phyloP scores from a whole-genome alignment of 176 grass and related monocot genomes.

The Oryza nivara region DNA sequence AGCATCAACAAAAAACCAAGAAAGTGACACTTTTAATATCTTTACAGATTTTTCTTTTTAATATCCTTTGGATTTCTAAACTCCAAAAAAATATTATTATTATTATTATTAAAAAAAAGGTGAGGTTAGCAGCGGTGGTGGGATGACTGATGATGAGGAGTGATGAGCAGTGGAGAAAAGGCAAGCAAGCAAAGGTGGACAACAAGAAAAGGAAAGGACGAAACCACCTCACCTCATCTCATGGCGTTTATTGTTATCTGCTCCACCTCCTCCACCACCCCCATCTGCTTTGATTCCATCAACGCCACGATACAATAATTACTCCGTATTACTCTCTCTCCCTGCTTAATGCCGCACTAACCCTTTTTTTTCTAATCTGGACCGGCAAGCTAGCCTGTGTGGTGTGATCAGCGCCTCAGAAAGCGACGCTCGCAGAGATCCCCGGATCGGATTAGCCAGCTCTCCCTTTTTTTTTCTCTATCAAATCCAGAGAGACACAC shows the following conservation, averaged over 20 bases:
- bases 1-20: neutral
- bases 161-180: neutral
- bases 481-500: neutral
- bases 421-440: neutral
- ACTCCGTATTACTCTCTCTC: neutral
- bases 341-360: neutral
- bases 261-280: neutral
- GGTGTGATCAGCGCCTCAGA: neutral
- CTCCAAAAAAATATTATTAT: neutral
- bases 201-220: neutral
- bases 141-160: neutral
- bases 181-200: neutral
- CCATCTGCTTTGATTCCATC: constrained; percentile 13
- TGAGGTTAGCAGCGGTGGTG: neutral
- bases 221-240: neutral
- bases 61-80: neutral
- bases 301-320: neutral
- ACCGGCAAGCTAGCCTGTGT: neutral
- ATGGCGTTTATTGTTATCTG: neutral
- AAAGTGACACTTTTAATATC: neutral
- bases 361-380: neutral
- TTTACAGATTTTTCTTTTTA: neutral
- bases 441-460: neutral
- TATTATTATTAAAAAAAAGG: no score
- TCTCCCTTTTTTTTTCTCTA: neutral